Evolutionary conservation across 768 basidiomycete species (phyloP).

Genomic region (Amylocystis lapponica): DNA sequence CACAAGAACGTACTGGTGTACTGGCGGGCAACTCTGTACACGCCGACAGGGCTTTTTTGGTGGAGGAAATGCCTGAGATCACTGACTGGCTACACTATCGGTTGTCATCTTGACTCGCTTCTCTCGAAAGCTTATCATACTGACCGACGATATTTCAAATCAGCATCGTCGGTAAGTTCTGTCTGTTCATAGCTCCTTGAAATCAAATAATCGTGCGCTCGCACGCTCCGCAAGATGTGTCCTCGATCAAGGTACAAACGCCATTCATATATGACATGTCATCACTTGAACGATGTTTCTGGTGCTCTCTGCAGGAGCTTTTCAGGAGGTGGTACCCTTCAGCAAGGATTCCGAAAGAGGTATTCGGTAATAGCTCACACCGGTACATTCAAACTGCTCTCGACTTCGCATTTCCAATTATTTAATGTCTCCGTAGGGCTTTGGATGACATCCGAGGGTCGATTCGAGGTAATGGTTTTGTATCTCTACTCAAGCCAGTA

Average conservation of each 20-base stretch:
- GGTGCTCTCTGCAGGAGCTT: slow-evolving; percentile 46
- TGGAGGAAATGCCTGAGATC: slow-evolving; percentile 75
- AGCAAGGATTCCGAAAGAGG: slow-evolving; percentile 15
- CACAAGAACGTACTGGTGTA: slow-evolving; percentile 51
- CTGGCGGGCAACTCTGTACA: slow-evolving; percentile 91
- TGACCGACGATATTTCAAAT: background rate
- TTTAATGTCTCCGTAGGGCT: slow-evolving; percentile 44
- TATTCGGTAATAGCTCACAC: slow-evolving; percentile 38
- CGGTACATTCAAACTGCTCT: slow-evolving; percentile 37
- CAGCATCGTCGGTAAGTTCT: slow-evolving; percentile 65
- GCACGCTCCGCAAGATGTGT: slow-evolving; percentile 52
- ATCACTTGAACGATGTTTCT: background rate
- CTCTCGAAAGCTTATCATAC: slow-evolving; percentile 1
- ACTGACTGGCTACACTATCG: slow-evolving; percentile 80
- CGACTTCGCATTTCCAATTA: background rate
- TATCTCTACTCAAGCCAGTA: background rate
- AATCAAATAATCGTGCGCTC: background rate
- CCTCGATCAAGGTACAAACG: slow-evolving; percentile 63
- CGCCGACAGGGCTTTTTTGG: slow-evolving; percentile 67
- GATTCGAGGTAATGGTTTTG: slow-evolving; percentile 50
- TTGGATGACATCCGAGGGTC: slow-evolving; percentile 76
- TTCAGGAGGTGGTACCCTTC: slow-evolving; percentile 66
- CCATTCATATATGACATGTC: background rate
- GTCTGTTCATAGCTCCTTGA: background rate
- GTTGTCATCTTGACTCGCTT: slow-evolving; percentile 27